phyloP scores from a whole-genome alignment of 1,284 basidiomycete genomes.

The Ceraceosorus guamensis region DNA sequence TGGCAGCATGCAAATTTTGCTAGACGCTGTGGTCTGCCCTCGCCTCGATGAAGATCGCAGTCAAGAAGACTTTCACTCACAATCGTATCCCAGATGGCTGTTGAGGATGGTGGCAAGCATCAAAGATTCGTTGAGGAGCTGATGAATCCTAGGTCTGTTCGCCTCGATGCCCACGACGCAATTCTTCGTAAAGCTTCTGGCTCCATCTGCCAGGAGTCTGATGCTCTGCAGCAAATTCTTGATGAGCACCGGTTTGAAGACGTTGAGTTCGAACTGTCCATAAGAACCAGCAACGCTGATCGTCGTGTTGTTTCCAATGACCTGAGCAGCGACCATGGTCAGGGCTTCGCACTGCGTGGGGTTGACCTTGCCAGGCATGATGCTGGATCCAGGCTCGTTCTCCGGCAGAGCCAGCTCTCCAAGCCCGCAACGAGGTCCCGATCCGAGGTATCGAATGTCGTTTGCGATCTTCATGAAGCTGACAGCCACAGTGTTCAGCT shows the following conservation, averaged over 20 bases:
- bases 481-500: conserved; percentile 86
- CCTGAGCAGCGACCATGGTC: conserved; percentile 98
- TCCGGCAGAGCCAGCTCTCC: conserved; percentile 92
- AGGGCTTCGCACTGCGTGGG: conserved; percentile 95
- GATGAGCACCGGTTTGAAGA: conserved; percentile 98
- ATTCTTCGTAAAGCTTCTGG: conserved; percentile 75
- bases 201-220: conserved; percentile 83
- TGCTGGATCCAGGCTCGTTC: conserved; percentile 97
- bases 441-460: conserved; percentile 95
- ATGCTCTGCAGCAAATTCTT: conserved; percentile 96
- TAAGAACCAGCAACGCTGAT: conserved; percentile 88
- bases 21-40: no score
- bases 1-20: no score
- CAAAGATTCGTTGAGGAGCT: conserved; percentile 72
- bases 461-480: conserved; percentile 99
- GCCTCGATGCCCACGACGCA: conserved; percentile 94
- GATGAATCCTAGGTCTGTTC: conserved; percentile 84
- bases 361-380: conserved; percentile 99
- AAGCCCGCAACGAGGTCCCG: conserved; percentile 92
- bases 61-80: conserved; percentile 49
- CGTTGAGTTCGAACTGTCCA: conserved; percentile 98
- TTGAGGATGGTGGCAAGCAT: conserved; percentile 96
- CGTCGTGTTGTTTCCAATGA: conserved; percentile 93
- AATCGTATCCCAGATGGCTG: conserved; percentile 87
- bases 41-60: no score